These are phyloP conservation scores for Xerocomellus amylosporus DNA, from an alignment of 768 basidiomycete species.

Conservation along the genomic window DNA sequence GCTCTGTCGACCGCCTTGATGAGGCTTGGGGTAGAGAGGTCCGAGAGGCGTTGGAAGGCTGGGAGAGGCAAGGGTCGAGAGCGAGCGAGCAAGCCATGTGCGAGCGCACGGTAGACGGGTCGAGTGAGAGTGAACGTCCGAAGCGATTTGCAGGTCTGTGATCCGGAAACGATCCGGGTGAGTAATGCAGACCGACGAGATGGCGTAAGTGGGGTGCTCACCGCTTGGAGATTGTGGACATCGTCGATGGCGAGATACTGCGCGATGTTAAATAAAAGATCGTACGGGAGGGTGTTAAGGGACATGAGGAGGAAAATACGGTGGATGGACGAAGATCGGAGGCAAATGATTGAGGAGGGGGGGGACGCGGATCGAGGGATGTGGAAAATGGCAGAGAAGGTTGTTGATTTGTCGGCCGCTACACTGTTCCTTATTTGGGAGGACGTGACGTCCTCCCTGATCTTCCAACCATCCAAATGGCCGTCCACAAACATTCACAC, in stretches of 20 bases:
- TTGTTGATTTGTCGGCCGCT: conserved; percentile 8
- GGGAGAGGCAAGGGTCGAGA: conserved; percentile 68
- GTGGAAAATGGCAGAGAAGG: conserved; percentile 10
- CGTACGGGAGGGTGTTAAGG: conserved; percentile 57
- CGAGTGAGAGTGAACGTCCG: conserved; percentile 61
- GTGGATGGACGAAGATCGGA: conserved; percentile 7
- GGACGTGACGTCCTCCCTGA: not conserved
- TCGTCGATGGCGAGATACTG: conserved; percentile 59
- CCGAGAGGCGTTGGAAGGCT: conserved; percentile 65
- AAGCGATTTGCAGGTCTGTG: conserved; percentile 60
- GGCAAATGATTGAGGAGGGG: not conserved
- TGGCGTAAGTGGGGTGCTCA: conserved; percentile 37
- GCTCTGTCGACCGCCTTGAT: conserved; percentile 64
- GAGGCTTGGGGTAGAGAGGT: conserved; percentile 60
- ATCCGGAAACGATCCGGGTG: not conserved
- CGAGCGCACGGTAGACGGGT: conserved; percentile 65
- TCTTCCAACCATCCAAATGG: not conserved
- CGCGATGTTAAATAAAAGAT: conserved; percentile 66
- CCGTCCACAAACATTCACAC: not conserved
- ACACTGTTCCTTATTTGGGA: conserved; percentile 12
- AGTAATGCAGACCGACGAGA: not conserved
- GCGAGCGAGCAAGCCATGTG: conserved; percentile 56
- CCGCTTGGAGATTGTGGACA: conserved; percentile 58
- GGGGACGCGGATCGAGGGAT: conserved; percentile 13
- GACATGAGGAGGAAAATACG: conserved; percentile 20